phyloP scores from a whole-genome alignment of 2,329 filamentous ascomycete species.

The Mycosphaerella sp. region DNA sequence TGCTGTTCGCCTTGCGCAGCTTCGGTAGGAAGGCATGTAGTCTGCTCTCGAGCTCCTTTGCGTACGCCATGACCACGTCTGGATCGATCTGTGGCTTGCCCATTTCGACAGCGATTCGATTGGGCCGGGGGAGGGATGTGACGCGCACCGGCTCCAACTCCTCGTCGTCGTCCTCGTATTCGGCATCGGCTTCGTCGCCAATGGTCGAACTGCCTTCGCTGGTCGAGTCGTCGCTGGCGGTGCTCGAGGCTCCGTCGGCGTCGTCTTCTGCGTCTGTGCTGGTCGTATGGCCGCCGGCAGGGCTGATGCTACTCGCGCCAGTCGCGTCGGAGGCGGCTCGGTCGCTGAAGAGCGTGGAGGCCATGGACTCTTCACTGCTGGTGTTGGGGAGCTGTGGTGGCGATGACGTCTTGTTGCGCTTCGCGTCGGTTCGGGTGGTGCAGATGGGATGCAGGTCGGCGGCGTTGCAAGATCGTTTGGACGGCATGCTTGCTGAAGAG shows the following conservation, averaged over 20 bases:
- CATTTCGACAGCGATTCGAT: neutral
- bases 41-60: slow-evolving; percentile 24
- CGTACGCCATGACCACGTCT: slow-evolving; percentile 12
- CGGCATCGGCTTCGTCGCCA: slow-evolving; percentile 10
- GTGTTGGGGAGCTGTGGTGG: neutral
- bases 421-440: neutral
- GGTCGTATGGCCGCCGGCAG: neutral
- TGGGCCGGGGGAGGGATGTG: neutral
- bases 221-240: neutral
- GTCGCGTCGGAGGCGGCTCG: neutral
- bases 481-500: slow-evolving; percentile 1
- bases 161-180: slow-evolving; percentile 18
- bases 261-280: neutral
- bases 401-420: slow-evolving; percentile 3
- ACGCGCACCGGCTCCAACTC: neutral
- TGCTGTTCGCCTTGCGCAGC: slow-evolving; percentile 30
- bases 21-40: slow-evolving; percentile 31
- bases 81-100: slow-evolving; percentile 16
- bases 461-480: slow-evolving; percentile 5
- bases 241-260: neutral
- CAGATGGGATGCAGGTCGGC: neutral
- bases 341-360: neutral
- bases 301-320: neutral
- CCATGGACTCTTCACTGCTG: neutral
- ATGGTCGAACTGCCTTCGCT: slow-evolving; percentile 2